Percentiles rank a stretch among this genome's conserved stretches.
phyloP scores from a whole-genome alignment of 2,329 filamentous ascomycete genomes.

The Aspergillus sclerotialis region DNA sequence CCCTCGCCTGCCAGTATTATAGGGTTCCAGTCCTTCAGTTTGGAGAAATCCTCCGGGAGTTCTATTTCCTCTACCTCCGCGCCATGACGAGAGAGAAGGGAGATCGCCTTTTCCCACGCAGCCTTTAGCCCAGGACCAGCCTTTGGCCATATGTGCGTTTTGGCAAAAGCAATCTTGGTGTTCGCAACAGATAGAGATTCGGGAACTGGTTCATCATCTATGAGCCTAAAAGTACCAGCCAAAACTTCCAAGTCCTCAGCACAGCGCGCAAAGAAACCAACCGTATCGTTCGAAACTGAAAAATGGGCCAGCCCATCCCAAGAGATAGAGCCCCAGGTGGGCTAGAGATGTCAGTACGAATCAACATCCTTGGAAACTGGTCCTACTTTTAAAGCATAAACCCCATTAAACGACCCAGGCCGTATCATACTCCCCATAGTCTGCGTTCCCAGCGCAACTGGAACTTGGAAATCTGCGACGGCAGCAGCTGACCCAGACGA shows the following conservation, averaged over 20 bases:
- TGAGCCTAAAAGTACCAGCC: conserved; percentile 46
- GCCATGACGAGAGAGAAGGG: not conserved
- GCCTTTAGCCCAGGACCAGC: conserved; percentile 25
- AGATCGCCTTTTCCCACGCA: not conserved
- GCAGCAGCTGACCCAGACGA: conserved; percentile 61
- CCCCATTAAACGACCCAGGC: conserved; percentile 58
- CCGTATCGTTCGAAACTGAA: conserved; percentile 54
- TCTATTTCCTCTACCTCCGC: not conserved
- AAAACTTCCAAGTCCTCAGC: conserved; percentile 54
- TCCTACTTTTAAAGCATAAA: conserved; percentile 55
- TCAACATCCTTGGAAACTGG: too few relatives aligned
- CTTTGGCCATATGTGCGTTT: conserved; percentile 47
- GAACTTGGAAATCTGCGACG: conserved; percentile 58
- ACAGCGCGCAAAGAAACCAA: conserved; percentile 54
- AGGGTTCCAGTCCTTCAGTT: not conserved
- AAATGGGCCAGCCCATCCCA: conserved; percentile 54
- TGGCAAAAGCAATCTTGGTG: conserved; percentile 49
- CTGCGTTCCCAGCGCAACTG: conserved; percentile 57
- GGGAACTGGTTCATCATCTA: conserved; percentile 40
- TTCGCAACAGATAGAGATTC: conserved; percentile 35
- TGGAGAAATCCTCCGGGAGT: not conserved
- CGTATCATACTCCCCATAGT: conserved; percentile 59
- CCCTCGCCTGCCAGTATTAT: not conserved
- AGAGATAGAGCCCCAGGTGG: conserved; percentile 58
- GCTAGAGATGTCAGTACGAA: conserved; percentile 20